A percentile compares a stretch with the other conserved stretches of the same genome.
These are phyloP conservation scores for Neonectria punicea DNA, from an alignment of 2,329 filamentous ascomycete species.

Conservation along the genomic window DNA sequence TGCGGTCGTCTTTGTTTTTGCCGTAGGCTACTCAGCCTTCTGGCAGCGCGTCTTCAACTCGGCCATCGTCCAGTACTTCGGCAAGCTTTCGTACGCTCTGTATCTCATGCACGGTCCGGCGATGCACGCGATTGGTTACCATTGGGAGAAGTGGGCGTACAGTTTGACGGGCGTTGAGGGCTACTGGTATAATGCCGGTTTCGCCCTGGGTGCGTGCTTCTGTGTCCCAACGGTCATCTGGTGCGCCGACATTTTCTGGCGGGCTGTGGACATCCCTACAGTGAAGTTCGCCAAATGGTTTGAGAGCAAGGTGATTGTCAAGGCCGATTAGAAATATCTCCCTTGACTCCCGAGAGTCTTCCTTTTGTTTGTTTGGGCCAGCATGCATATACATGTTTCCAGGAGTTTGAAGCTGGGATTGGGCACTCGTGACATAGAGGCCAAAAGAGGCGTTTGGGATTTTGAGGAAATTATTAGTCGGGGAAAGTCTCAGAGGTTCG, in stretches of 20 bases:
- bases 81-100: conserved; percentile 68
- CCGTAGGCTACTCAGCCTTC: conserved; percentile 56
- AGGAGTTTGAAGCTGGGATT: not conserved
- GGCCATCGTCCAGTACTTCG: conserved; percentile 64
- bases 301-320: conserved; percentile 55
- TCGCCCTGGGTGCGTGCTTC: conserved; percentile 58
- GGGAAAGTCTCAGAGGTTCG: not conserved
- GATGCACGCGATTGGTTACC: conserved; percentile 64
- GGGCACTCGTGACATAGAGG: not conserved
- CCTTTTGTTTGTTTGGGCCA: not conserved
- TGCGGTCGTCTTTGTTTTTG: conserved; percentile 62
- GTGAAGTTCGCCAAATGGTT: conserved; percentile 68
- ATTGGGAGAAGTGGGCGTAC: conserved; percentile 61
- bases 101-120: conserved; percentile 71
- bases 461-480: not conserved
- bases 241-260: conserved; percentile 66
- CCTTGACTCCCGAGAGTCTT: not conserved
- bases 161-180: conserved; percentile 59
- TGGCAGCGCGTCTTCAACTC: conserved; percentile 64
- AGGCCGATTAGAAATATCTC: conserved; percentile 35
- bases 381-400: not conserved
- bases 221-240: conserved; percentile 64
- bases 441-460: not conserved
- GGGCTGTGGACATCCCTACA: conserved; percentile 64
- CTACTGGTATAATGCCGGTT: conserved; percentile 57